Base-by-base conservation (phyloP, 371 early-diverging fungal genomes). In the Apophysomyces trapeziformis region DNA sequence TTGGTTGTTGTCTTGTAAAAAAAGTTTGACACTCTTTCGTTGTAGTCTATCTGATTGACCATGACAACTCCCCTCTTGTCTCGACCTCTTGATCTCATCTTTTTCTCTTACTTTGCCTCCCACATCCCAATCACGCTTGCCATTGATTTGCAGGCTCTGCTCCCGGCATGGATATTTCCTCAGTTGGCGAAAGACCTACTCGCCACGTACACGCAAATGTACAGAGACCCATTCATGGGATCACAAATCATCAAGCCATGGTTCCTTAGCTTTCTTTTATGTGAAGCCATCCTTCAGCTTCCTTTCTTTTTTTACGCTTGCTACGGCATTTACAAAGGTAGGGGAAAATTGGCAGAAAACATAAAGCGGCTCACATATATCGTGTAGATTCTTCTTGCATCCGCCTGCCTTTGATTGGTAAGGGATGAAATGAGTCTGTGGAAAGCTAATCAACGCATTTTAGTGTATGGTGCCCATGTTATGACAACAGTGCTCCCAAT, bases 291-390 rank as follows among this genome's bases (percentile, higher is more conserved):
- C 6, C n/a, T 88, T n/a, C 91, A 91, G 69, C 69, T 89, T 7
- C 91, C 91, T 0, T 86, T 91, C 69, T 89, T 91, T 67, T 81
- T 90, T 65, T 76, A 77, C 45, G 88, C 85, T n/a, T 76, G 73
- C 21, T 64, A 72, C 61, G 80, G 82, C 1, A 68, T 90, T 44
- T 75, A 73, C 67, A 76, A 76, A 65, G 75, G 84, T 85, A 43
- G 43, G 21, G 57, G 35, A 47, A 36, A 38, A 41, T 14, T 47
- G 26, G 37, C 26, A 18, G 56, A 26, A 60, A 61, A 36, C 32
- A 60, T 37, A 46, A 47, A 47, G 6, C 36, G 18, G 36, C 45
- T 46, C 9, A 60, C 12, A 46, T 56, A 7, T 21, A 14, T 60
- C n/a, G 18, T 26, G 32, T 61, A 82, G 73, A 76, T 58, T 60